Evolutionary conservation across 805 yeast species (phyloP), one percentile per base, ranked within the genome.

Genomic region (Yarrowia yakushimensis): DNA sequence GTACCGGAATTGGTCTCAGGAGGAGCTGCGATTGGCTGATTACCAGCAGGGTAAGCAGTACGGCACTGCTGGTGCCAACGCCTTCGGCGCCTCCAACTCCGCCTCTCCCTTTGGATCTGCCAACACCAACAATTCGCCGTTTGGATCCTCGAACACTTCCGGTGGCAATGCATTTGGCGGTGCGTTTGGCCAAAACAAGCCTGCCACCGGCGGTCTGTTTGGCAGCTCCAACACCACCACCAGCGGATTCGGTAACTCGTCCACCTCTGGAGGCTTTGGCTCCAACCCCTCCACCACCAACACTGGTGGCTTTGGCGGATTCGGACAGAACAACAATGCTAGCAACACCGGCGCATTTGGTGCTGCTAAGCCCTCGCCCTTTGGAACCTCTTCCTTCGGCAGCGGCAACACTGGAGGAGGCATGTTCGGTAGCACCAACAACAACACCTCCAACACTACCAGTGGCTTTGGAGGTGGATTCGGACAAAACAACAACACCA

Each of bases 11-110:
- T 88, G 74, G 69, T 88, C 97, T 0, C 82, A 85, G 70, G 97
- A 63, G 73, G 99, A 94, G 72, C 81, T 94, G 73, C 82, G 99
- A 71, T 77, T 82, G 68, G 93, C 87, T 73, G 99, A 94, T 75
- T 94, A 94, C 72, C 83, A 84, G 68, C 88, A 85, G 66, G 83
- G 83, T 62, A 80, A 94, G 70, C 80, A 83, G 65, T 83, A 66
- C 66, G 92, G 89, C 15, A 83, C 77, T 65, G 66, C 48, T 15
- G 64, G 59, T 1, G 42, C 65, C 23, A 31, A 33, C 72, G 66
- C 63, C n/a, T 66, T 66, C 63, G 70, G 69, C 9, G 34, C 60
- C 31, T 64, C 65, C 28, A 57, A 36, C 39, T 33, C 55, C 10
- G 37, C 65, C 25, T 62, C 67, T 10, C 64, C 71, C 1, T 70